Evolutionary conservation across 176 grass and related monocot species (phyloP).

Genomic region (Olyra latifolia): DNA sequence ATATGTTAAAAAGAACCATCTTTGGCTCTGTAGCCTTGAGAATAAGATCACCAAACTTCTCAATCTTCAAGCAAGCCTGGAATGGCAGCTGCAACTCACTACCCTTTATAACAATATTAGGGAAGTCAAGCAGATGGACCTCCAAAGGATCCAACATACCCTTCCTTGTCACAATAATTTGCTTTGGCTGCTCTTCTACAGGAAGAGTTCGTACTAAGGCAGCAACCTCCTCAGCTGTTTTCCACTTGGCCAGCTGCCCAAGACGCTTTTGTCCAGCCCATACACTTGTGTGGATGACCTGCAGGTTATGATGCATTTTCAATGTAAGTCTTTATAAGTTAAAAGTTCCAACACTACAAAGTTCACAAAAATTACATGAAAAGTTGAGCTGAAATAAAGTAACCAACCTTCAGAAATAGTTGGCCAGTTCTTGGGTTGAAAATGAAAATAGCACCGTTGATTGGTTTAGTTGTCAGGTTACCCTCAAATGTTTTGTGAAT

Average conservation of each 20-base stretch:
- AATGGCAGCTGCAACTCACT: constrained; percentile 97
- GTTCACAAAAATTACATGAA: background rate
- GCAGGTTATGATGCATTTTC: constrained; percentile 25
- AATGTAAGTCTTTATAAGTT: background rate
- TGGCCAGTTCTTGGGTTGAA: constrained; percentile 98
- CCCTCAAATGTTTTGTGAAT: constrained; percentile 99
- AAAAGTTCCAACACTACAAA: background rate
- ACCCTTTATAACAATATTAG: constrained; percentile 98
- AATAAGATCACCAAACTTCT: constrained; percentile 98
- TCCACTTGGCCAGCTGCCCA: constrained; percentile 96
- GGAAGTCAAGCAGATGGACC: constrained; percentile 97
- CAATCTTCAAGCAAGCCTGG: constrained; percentile 98
- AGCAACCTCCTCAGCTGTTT: constrained; percentile 99
- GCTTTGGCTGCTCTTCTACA: constrained; percentile 97
- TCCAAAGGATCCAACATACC: constrained; percentile 98
- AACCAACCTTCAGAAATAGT: constrained; percentile 84
- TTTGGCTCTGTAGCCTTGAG: constrained; percentile 96
- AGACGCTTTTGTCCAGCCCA: constrained; percentile 99
- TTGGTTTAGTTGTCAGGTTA: constrained; percentile 96
- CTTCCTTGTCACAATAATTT: constrained; percentile 96
- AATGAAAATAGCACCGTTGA: constrained; percentile 98
- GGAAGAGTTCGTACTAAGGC: constrained; percentile 91
- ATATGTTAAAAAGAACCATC: constrained; percentile 98
- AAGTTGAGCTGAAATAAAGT: constrained; percentile 8
- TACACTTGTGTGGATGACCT: constrained; percentile 98